Evolutionary conservation across 1,284 basidiomycete genomes (phyloP), one percentile per base, ranked within the genome.

Genomic region (Papiliotrema fonsecae): DNA sequence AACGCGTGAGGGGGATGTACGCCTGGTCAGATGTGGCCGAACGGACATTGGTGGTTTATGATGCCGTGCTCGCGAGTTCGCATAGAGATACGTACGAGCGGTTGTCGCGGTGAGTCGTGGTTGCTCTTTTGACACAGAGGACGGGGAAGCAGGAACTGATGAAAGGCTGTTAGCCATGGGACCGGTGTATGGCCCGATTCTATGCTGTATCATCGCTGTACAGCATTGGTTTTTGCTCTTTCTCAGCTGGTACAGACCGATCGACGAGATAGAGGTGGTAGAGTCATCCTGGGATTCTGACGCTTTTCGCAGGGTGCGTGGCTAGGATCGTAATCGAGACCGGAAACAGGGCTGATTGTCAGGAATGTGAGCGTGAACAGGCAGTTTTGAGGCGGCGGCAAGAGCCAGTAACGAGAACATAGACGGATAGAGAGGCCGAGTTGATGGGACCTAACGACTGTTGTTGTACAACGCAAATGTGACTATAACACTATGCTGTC

Each of bases 11-110:
- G 55, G 77, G 75, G 3, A 92, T 97, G 75, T 99, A 99, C 70
- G 82, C 84, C 47, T 98, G 94, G 94, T 73, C 74, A 0, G 77
- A 85, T n/a, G 83, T 97, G 13, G 81, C 90, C 0, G 76, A 76
- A 40, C 79, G 93, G 11, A 91, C 90, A 1, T 90, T 97, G 64
- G 70, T 64, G 0, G 92, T 98, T 0, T 98, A 99, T 65, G 70
- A 77, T 1, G 75, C 79, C 2, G 86, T 87, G 10, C 71, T 91
- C 59, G 71, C 72, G 2, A 78, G 79, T 0, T 76, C 78, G 9
- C 79, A 82, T 30, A 79, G 79, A 41, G 83, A 83, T 21, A 74
- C 90, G 19, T 82, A 81, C 76, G 82, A 84, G 45, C 77, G 90
- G 7, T 79, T 94, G 52, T 72, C 77, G 50, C 77, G 88, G 88